Evolutionary conservation across 2,329 filamentous ascomycete species (phyloP), one percentile per base, ranked within the genome.

Genomic region (Lojkania enalia): DNA sequence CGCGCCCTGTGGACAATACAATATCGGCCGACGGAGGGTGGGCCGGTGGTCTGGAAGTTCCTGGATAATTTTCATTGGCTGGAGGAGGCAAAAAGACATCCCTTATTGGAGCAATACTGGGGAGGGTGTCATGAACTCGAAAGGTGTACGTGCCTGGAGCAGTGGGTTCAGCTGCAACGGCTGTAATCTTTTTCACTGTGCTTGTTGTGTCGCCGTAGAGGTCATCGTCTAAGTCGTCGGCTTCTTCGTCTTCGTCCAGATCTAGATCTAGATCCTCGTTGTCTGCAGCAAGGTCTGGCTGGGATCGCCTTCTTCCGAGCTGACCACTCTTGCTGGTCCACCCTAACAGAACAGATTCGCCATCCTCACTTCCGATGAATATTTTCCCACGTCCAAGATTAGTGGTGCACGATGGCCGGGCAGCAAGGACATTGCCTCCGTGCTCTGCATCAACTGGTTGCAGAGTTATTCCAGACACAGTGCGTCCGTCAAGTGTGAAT

Each of bases 401-500:
- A 18, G 84, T 82, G 2, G 89, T 79, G 49, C 87, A 90, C 1
- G 89, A 86, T 19, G 85, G 80, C 16, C 79, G 74, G 31, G 79
- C 78, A 37, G 79, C 78, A 46, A 95, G 64, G 7, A 88, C 50
- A 20, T 71, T 66, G 5, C 86, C 86, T 7, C 87, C 86, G 18
- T 79, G 76, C 42, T 88, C 82, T 29, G 73, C 60, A 3, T 80
- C 64, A 4, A 96, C 75, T 29, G 81, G 71, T 51, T 82, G 83
- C 41, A 99, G 72, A n/a, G 80, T 83, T 49, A 99, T 77, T 1
- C 90, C 90, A 19, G 91, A 95, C 2, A 99, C 90, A 2, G 88
- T 95, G 42, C 94, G 83, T 13, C 95, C 94, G 64, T 96, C 91
- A 49, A 96, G 82, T 42, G 84, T 85, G 73, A 99, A 96, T 13